A percentile compares a stretch with the other conserved stretches of the same genome.
Evolutionary conservation across 2,329 filamentous ascomycete genomes (phyloP).

Genomic region (Chalaropsis thielavioides): DNA sequence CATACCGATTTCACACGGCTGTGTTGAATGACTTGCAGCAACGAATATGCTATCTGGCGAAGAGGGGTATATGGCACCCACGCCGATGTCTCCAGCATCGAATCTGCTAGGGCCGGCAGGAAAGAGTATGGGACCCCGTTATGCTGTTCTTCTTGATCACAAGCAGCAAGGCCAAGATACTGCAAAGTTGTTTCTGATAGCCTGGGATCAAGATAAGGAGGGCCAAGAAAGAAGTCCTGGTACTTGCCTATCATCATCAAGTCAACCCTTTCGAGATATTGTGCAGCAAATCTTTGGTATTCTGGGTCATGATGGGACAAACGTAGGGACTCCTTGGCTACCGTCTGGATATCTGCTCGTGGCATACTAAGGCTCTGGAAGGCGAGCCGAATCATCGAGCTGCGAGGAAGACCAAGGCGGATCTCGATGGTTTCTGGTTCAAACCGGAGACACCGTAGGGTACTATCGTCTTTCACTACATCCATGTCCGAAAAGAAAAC

Average conservation of each 20-base stretch:
- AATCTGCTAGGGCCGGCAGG: conserved; percentile 48
- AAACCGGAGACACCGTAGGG: conserved; percentile 22
- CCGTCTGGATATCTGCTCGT: conserved; percentile 14
- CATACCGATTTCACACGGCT: conserved; percentile 20
- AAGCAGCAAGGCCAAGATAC: conserved; percentile 18
- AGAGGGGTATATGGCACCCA: conserved; percentile 37
- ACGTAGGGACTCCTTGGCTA: conserved; percentile 16
- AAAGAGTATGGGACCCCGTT: conserved; percentile 34
- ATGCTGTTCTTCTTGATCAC: conserved; percentile 17
- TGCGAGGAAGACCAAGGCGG: conserved; percentile 28
- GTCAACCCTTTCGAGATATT: conserved; percentile 7
- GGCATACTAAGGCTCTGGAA: conserved; percentile 24
- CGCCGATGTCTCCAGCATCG: conserved; percentile 28
- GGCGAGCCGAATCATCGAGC: conserved; percentile 19
- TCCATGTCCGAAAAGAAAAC: conserved; percentile 36
- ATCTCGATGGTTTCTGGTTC: conserved; percentile 27
- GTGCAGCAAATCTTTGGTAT: conserved; percentile 2
- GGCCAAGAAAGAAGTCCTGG: neutral
- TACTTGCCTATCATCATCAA: neutral
- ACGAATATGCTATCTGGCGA: conserved; percentile 40
- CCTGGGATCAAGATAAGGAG: conserved; percentile 25
- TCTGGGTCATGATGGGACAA: neutral
- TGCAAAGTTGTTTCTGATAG: conserved; percentile 29
- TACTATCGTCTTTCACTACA: conserved; percentile 18
- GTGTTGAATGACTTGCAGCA: conserved; percentile 25